phyloP scores from a whole-genome alignment of 768 basidiomycete genomes.

The Russula sp. region DNA sequence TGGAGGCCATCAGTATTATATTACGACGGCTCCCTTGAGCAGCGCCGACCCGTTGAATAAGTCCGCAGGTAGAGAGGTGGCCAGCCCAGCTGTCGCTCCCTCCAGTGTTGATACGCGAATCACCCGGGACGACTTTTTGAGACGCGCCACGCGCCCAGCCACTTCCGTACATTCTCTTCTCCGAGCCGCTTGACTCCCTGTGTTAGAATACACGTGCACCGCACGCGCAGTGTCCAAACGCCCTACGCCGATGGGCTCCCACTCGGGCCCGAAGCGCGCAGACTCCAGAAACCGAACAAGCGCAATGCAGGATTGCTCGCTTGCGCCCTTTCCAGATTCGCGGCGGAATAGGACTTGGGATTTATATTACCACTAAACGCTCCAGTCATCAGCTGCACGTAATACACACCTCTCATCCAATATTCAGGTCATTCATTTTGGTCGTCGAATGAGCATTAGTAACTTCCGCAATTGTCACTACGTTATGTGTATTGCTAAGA shows the following conservation, averaged over 20 bases:
- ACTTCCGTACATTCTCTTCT: conserved; percentile 17
- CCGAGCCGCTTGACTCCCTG: conserved; percentile 7
- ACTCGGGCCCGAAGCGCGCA: conserved; percentile 15
- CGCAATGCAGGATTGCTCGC: conserved; percentile 17
- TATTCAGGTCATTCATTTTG: too few species aligned
- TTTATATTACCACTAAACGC: background rate
- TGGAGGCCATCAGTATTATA: conserved; percentile 8
- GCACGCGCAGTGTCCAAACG: conserved; percentile 20
- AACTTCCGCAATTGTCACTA: too few species aligned
- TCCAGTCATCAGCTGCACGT: background rate
- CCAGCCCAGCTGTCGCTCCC: background rate
- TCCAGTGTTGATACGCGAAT: background rate
- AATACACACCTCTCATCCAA: background rate
- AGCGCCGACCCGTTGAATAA: background rate
- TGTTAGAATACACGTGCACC: conserved; percentile 9
- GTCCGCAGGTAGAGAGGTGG: background rate
- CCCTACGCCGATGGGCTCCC: conserved; percentile 25
- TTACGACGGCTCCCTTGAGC: background rate
- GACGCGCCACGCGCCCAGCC: conserved; percentile 14
- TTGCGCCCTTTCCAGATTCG: conserved; percentile 16
- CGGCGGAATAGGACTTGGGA: conserved; percentile 1
- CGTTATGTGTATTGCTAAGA: too few species aligned
- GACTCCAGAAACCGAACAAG: conserved; percentile 18
- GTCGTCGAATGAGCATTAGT: too few species aligned
- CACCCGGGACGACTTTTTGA: background rate